A percentile compares a stretch with the other conserved stretches of the same genome.
These are phyloP conservation scores for Artemisia tridentata DNA, from an alignment of 129 eudicot genomes.

Conservation along the genomic window DNA sequence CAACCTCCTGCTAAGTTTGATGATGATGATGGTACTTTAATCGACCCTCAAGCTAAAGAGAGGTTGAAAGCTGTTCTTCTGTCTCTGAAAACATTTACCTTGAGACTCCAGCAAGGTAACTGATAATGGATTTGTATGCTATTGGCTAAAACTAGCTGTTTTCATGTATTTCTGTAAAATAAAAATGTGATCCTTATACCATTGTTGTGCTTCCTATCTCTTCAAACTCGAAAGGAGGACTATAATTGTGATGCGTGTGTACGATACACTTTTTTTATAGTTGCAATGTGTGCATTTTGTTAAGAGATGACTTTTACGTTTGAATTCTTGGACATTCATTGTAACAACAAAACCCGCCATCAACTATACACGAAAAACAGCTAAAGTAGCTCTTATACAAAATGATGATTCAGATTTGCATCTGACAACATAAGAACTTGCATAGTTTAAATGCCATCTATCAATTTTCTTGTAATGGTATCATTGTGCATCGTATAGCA, in stretches of 20 bases:
- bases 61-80: constrained; percentile 48
- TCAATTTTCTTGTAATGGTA: too few relatives aligned
- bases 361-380: too few relatives aligned
- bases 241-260: too few relatives aligned
- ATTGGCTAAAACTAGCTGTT: background rate
- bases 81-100: constrained; percentile 47
- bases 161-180: background rate
- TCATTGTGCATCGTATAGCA: too few relatives aligned
- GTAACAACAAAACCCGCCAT: background rate
- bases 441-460: too few relatives aligned
- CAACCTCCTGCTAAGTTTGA: constrained; percentile 64
- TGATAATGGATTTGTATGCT: constrained; percentile 1
- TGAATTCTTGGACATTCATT: background rate
- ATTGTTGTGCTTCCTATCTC: background rate
- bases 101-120: constrained; percentile 41
- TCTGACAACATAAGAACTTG: too few relatives aligned
- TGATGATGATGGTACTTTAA: too few relatives aligned
- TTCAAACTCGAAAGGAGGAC: background rate
- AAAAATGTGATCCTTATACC: background rate
- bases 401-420: too few relatives aligned
- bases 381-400: too few relatives aligned
- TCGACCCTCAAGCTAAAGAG: constrained; percentile 40
- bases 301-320: background rate
- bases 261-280: too few relatives aligned
- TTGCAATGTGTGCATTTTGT: background rate